These are phyloP conservation scores for Ceratocystiopsis brevicomis DNA, from an alignment of 2,329 filamentous ascomycete genomes.

Conservation along the genomic window DNA sequence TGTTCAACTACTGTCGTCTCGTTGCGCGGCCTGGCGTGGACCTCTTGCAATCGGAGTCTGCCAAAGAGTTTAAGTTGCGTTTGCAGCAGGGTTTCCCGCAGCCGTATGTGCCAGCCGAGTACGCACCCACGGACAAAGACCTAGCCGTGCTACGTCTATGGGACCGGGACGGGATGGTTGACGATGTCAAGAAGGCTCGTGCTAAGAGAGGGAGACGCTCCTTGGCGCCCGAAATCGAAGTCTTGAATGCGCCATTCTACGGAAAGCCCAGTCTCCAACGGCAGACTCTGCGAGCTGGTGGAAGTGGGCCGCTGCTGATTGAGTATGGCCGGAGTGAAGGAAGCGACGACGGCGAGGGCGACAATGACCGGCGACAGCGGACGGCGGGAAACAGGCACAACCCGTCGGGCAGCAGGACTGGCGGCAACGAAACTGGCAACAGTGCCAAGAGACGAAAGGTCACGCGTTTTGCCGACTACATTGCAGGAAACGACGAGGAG, in stretches of 20 bases:
- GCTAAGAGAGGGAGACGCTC: conserved; percentile 12
- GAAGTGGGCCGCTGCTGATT: neutral
- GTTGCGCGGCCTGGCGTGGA: conserved; percentile 24
- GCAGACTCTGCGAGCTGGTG: neutral
- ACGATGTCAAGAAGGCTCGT: conserved; percentile 8
- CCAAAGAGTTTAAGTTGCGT: conserved; percentile 22
- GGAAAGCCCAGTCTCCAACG: conserved; percentile 6
- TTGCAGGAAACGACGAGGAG: conserved; percentile 5
- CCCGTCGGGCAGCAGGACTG: too few relatives aligned
- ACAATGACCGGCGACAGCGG: neutral
- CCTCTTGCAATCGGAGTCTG: conserved; percentile 23
- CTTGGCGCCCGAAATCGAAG: conserved; percentile 25
- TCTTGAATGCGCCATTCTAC: conserved; percentile 33
- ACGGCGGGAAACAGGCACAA: too few relatives aligned
- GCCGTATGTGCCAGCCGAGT: conserved; percentile 22
- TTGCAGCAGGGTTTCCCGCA: conserved; percentile 28
- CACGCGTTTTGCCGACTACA: conserved; percentile 3
- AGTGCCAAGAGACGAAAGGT: too few relatives aligned
- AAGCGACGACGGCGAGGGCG: neutral
- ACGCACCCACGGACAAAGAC: conserved; percentile 19
- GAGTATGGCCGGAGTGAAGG: neutral
- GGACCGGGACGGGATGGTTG: too few relatives aligned
- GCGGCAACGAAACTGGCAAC: too few relatives aligned
- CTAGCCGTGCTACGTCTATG: conserved; percentile 12
- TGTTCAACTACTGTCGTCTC: conserved; percentile 25